phyloP scores from a whole-genome alignment of 129 eudicot genomes.

The Kitagawia praeruptora region DNA sequence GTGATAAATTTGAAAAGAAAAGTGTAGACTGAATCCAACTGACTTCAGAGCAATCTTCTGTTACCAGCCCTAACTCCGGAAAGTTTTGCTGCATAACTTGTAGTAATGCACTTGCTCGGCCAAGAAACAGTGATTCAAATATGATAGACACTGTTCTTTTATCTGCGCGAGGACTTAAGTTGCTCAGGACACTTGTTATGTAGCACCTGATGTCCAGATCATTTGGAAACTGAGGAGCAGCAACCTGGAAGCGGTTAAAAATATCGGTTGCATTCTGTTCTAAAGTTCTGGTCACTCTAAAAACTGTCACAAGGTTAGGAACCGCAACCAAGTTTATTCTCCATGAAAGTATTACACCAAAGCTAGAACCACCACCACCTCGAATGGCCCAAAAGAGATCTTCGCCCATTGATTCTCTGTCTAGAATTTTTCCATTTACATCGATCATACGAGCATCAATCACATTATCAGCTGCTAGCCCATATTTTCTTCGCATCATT shows the following conservation, averaged over 20 bases:
- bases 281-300: background rate
- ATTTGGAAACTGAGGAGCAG: background rate
- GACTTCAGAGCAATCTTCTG: background rate
- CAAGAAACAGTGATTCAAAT: background rate
- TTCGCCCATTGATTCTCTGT: constrained; percentile 1
- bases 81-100: background rate
- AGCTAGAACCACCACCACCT: constrained; percentile 1
- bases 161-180: background rate
- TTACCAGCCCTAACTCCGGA: background rate
- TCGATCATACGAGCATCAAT: background rate
- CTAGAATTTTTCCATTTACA: background rate
- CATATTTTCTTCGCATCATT: background rate
- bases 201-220: constrained; percentile 1
- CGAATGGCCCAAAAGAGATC: constrained; percentile 3
- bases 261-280: background rate
- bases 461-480: background rate
- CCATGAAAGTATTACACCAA: background rate
- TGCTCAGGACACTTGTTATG: background rate
- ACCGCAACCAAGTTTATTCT: background rate
- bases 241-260: background rate
- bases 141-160: background rate
- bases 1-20: background rate
- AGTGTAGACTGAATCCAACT: background rate
- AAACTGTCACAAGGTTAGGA: background rate
- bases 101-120: background rate